phyloP scores from a whole-genome alignment of 495 filamentous ascomycete species.

The Tuber umbilicatum region DNA sequence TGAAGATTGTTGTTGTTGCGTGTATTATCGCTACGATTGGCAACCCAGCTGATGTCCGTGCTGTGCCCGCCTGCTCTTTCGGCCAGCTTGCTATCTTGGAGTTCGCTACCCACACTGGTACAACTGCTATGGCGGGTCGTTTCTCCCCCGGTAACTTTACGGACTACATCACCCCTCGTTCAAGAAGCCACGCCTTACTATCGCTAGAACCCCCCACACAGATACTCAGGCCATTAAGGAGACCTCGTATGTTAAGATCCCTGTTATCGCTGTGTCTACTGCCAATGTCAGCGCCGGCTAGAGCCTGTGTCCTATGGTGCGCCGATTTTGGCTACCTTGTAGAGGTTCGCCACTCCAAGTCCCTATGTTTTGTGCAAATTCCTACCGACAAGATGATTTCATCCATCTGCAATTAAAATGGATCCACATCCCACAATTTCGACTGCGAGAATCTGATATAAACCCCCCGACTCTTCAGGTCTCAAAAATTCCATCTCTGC shows the following conservation, averaged over 20 bases:
- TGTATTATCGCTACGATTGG: constrained; percentile 97
- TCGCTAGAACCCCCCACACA: constrained; percentile 98
- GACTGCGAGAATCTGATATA: too few relatives aligned
- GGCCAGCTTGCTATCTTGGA: constrained; percentile 98
- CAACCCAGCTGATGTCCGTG: constrained; percentile 98
- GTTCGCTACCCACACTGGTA: constrained; percentile 95
- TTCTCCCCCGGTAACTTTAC: constrained; percentile 99
- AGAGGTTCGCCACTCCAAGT: too few relatives aligned
- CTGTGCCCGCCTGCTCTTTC: constrained; percentile 98
- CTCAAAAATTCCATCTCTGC: too few relatives aligned
- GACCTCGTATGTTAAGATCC: constrained; percentile 99
- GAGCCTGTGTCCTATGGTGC: too few relatives aligned
- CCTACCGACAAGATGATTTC: too few relatives aligned
- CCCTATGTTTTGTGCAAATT: too few relatives aligned
- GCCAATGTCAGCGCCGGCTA: too few relatives aligned
- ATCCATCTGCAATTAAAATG: too few relatives aligned
- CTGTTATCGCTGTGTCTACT: constrained; percentile 80
- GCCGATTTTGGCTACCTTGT: too few relatives aligned
- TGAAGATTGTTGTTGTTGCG: constrained; percentile 97
- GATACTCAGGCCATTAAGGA: constrained; percentile 99
- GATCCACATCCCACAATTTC: too few relatives aligned
- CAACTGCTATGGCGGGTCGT: constrained; percentile 94
- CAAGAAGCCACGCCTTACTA: constrained; percentile 99
- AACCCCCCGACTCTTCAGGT: too few relatives aligned
- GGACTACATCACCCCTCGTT: constrained; percentile 99